phyloP scores from a whole-genome alignment of 1,284 basidiomycete species.

The Leccinum variabile region DNA sequence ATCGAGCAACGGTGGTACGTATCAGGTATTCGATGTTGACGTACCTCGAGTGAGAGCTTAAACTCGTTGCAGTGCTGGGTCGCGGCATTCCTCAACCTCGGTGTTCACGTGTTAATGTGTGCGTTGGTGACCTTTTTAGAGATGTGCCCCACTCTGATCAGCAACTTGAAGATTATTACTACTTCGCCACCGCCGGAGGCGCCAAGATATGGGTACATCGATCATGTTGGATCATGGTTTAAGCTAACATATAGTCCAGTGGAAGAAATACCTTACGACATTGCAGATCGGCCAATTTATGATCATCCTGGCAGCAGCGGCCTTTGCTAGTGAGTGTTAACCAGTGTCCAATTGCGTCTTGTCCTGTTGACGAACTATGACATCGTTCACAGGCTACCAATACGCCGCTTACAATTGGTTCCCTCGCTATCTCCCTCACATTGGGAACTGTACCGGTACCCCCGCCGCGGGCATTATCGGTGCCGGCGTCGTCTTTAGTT shows the following conservation, averaged over 20 bases:
- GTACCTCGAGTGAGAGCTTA: background rate
- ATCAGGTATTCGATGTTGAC: background rate
- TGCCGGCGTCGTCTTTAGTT: constrained; percentile 15
- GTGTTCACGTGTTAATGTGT: constrained; percentile 98
- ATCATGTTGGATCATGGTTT: constrained; percentile 5
- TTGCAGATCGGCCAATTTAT: constrained; percentile 95
- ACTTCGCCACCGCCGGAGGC: constrained; percentile 90
- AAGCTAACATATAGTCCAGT: constrained; percentile 44
- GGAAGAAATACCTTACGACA: constrained; percentile 92
- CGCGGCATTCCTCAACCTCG: constrained; percentile 86
- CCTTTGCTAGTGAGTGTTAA: constrained; percentile 15
- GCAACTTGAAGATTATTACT: constrained; percentile 79
- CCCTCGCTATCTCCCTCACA: constrained; percentile 15
- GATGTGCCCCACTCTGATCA: constrained; percentile 8
- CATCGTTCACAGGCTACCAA: constrained; percentile 11
- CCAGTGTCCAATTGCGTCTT: background rate
- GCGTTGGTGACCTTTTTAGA: constrained; percentile 33
- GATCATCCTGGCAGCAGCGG: constrained; percentile 60
- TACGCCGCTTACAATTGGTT: constrained; percentile 20
- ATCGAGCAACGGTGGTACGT: constrained; percentile 79
- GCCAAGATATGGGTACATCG: constrained; percentile 82
- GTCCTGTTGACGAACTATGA: background rate
- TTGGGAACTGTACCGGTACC: constrained; percentile 17
- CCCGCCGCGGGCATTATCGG: constrained; percentile 14
- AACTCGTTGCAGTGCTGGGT: constrained; percentile 77